These are phyloP conservation scores for Lobosporangium transversale DNA, from an alignment of 192 early-diverging fungal genomes.

Conservation along the genomic window DNA sequence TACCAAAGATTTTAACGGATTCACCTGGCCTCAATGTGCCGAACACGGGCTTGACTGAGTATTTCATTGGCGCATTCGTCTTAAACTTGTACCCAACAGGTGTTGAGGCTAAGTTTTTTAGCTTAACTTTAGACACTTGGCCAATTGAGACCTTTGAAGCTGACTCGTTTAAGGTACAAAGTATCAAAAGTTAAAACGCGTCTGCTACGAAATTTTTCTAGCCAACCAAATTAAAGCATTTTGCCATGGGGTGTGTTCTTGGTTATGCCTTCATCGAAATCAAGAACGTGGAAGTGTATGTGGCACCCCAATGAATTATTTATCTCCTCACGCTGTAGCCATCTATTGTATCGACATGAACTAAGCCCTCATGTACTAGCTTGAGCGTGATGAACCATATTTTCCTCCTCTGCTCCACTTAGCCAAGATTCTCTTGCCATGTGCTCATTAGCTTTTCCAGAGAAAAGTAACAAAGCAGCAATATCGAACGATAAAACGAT, in stretches of 20 bases:
- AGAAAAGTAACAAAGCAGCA: too few relatives aligned
- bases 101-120: constrained; percentile 18
- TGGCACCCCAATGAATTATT: too few relatives aligned
- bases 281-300: neutral
- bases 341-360: too few relatives aligned
- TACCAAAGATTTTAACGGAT: constrained; percentile 54
- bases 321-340: too few relatives aligned
- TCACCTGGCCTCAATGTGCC: constrained; percentile 43
- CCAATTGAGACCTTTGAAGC: constrained; percentile 25
- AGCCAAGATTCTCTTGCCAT: too few relatives aligned
- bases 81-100: constrained; percentile 54
- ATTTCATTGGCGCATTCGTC: constrained; percentile 56
- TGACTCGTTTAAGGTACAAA: neutral
- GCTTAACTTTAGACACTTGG: constrained; percentile 34
- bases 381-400: too few relatives aligned
- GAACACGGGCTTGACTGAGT: constrained; percentile 58
- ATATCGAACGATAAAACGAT: too few relatives aligned
- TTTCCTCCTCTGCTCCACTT: too few relatives aligned
- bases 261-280: neutral
- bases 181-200: constrained; percentile 6
- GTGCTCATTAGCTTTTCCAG: too few relatives aligned
- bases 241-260: too few relatives aligned
- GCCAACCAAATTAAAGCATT: constrained; percentile 26
- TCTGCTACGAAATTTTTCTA: neutral
- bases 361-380: too few relatives aligned